phyloP scores from a whole-genome alignment of 164 flowering plant species.

The Euptelea pleiosperma region DNA sequence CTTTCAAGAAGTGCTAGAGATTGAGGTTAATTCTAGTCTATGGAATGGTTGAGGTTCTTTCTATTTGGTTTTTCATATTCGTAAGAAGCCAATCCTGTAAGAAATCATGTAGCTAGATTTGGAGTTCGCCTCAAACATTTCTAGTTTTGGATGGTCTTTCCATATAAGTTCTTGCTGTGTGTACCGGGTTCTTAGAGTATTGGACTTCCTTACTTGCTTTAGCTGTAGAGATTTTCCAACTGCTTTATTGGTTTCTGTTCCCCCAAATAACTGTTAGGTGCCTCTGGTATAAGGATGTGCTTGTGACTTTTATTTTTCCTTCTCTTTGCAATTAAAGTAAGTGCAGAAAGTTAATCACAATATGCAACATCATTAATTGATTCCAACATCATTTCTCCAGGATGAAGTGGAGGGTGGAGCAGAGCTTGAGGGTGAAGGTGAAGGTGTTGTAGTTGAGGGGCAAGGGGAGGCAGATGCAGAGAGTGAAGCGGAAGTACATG shows the following conservation, averaged over 20 bases:
- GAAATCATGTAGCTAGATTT: too few relatives aligned
- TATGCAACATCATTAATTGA: background rate
- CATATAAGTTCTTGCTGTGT: background rate
- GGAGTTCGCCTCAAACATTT: too few relatives aligned
- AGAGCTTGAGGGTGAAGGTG: constrained; percentile 45
- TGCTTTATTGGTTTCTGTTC: background rate
- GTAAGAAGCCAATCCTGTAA: too few relatives aligned
- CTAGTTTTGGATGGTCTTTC: too few relatives aligned
- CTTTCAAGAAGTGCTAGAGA: too few relatives aligned
- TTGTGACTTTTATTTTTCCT: background rate
- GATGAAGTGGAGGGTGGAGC: constrained; percentile 59
- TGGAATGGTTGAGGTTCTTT: too few relatives aligned
- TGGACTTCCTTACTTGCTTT: too few relatives aligned
- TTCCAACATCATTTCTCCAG: constrained; percentile 26
- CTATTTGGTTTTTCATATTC: too few relatives aligned
- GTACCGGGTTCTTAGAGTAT: too few relatives aligned
- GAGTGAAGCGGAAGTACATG: constrained; percentile 69
- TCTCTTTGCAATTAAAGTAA: too few relatives aligned
- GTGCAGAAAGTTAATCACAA: constrained; percentile 1
- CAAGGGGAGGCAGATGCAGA: constrained; percentile 84
- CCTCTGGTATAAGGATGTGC: background rate
- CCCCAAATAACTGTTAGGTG: background rate
- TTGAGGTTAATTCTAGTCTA: too few relatives aligned
- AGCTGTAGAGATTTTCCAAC: too few relatives aligned
- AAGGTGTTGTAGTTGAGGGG: constrained; percentile 68